These are phyloP conservation scores for Filobasidium floriforme DNA, from an alignment of 768 basidiomycete genomes.

Conservation along the genomic window DNA sequence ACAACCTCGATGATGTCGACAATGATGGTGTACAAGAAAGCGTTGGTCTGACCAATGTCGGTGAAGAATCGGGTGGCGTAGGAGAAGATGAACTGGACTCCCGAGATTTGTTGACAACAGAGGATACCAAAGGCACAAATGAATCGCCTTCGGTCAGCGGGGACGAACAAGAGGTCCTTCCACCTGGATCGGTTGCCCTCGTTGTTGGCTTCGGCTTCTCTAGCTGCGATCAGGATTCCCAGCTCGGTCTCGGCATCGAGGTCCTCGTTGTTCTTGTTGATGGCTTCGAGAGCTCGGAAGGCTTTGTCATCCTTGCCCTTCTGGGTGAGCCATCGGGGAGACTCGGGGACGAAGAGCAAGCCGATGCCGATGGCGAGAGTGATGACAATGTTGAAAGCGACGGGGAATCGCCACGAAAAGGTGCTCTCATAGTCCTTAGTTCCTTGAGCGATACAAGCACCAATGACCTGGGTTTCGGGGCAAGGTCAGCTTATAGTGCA, in stretches of 20 bases:
- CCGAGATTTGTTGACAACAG: conserved; percentile 42
- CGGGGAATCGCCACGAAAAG: conserved; percentile 36
- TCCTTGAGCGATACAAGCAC: conserved; percentile 42
- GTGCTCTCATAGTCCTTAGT: conserved; percentile 27
- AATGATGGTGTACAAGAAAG: conserved; percentile 39
- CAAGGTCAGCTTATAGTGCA: background rate
- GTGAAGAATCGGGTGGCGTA: conserved; percentile 35
- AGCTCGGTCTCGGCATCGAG: conserved; percentile 35
- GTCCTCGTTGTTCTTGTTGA: conserved; percentile 35
- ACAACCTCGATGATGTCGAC: conserved; percentile 38
- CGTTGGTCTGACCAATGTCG: conserved; percentile 34
- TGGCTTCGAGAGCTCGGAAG: conserved; percentile 29
- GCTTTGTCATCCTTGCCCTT: conserved; percentile 40
- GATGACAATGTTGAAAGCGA: conserved; percentile 42
- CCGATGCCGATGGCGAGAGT: conserved; percentile 31
- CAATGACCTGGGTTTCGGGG: conserved; percentile 27
- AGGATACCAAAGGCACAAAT: conserved; percentile 43
- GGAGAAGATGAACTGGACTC: conserved; percentile 43
- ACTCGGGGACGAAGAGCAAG: conserved; percentile 38
- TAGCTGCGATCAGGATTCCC: conserved; percentile 34
- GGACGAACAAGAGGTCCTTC: conserved; percentile 35
- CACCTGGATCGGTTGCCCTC: conserved; percentile 32
- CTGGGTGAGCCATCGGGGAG: conserved; percentile 41
- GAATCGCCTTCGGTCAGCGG: conserved; percentile 38
- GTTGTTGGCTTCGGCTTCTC: conserved; percentile 33